These are phyloP conservation scores for Hymenoscyphus scutula DNA, from an alignment of 2,329 filamentous ascomycete species.

Conservation along the genomic window DNA sequence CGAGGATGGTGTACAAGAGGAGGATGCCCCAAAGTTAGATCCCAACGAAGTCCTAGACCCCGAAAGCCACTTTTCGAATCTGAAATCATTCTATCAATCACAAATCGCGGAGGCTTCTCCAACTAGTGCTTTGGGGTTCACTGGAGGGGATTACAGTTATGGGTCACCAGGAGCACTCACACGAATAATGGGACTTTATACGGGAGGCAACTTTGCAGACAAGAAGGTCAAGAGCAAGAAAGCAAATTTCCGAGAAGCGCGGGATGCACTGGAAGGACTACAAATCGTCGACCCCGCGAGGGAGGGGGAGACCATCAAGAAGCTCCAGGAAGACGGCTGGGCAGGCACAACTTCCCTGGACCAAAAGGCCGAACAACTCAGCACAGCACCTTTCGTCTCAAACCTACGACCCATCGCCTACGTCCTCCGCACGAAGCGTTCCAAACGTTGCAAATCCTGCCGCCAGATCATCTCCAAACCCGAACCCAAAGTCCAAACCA, in stretches of 20 bases:
- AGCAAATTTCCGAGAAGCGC: conserved; percentile 77
- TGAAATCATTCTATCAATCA: conserved; percentile 77
- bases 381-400: conserved; percentile 55
- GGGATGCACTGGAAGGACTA: conserved; percentile 68
- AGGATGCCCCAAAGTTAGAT: conserved; percentile 35
- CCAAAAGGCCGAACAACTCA: conserved; percentile 52
- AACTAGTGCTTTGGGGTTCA: conserved; percentile 54
- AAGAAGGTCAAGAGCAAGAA: conserved; percentile 67
- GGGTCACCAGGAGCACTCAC: conserved; percentile 78
- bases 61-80: conserved; percentile 69
- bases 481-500: conserved; percentile 84
- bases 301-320: conserved; percentile 58
- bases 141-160: conserved; percentile 52
- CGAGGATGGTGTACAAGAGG: conserved; percentile 31
- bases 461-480: conserved; percentile 94
- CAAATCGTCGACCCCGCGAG: conserved; percentile 47
- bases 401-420: conserved; percentile 80
- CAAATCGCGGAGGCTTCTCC: conserved; percentile 66
- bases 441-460: conserved; percentile 88
- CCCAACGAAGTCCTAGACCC: conserved; percentile 48
- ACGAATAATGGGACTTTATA: conserved; percentile 90
- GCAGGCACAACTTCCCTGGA: conserved; percentile 55
- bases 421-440: conserved; percentile 84
- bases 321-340: conserved; percentile 60
- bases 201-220: conserved; percentile 57